Evolutionary conservation across 2,329 filamentous ascomycete genomes (phyloP).

Genomic region (Myriosclerotinia curreyana): DNA sequence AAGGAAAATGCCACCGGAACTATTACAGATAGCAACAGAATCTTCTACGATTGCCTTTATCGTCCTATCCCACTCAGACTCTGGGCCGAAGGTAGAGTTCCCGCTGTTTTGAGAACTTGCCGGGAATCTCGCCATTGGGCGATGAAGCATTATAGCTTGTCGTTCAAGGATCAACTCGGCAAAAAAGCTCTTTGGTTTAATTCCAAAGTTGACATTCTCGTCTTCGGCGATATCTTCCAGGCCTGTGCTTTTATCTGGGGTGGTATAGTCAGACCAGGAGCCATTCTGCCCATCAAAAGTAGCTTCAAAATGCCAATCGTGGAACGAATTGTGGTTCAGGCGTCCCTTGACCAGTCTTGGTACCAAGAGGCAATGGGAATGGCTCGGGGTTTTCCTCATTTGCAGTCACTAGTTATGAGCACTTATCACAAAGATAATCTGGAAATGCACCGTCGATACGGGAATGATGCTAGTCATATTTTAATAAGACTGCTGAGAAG

Average conservation of each 20-base stretch:
- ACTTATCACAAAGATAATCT: no score
- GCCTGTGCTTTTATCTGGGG: neutral
- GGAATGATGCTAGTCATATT: no score
- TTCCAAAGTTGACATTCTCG: neutral
- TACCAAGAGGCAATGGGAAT: accelerated
- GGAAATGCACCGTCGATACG: no score
- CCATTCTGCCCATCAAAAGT: neutral
- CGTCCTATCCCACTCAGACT: neutral
- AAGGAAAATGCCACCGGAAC: no score
- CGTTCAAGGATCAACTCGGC: neutral
- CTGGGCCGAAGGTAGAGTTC: neutral
- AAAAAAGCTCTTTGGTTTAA: neutral
- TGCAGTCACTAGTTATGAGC: neutral
- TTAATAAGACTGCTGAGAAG: no score
- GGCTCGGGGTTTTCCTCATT: neutral
- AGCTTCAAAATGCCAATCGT: neutral
- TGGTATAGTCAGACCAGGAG: accelerated
- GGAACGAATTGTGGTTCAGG: neutral
- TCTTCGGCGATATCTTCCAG: accelerated
- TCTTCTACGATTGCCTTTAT: neutral
- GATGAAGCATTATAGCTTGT: neutral
- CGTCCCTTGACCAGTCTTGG: accelerated
- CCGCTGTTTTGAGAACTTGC: conserved; percentile 5
- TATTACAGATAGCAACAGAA: neutral
- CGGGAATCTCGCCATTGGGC: conserved; percentile 4